A percentile compares a stretch with the other conserved stretches of the same genome.
phyloP scores from a whole-genome alignment of 2,329 filamentous ascomycete species.

The Fusarium kyushuense region DNA sequence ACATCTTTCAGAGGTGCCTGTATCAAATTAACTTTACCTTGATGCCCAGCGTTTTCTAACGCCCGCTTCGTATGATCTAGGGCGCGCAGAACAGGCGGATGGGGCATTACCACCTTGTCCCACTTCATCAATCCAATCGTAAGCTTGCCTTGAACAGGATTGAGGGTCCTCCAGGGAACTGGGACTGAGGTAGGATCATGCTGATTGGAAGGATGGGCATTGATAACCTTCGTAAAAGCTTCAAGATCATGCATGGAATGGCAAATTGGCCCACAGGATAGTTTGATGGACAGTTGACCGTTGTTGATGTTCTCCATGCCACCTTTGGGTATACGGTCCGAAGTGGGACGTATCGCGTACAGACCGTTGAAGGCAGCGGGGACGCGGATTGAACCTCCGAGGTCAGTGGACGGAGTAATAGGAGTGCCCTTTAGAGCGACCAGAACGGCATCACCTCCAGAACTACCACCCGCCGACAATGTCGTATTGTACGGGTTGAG shows the following conservation, averaged over 20 bases:
- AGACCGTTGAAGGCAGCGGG: conserved; percentile 50
- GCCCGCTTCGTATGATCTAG: conserved; percentile 3
- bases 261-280: conserved; percentile 57
- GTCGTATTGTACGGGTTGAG: conserved; percentile 70
- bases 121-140: conserved; percentile 13
- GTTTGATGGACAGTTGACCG: conserved; percentile 49
- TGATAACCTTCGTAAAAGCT: conserved; percentile 13
- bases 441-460: conserved; percentile 63
- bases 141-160: neutral
- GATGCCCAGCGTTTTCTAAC: conserved; percentile 11
- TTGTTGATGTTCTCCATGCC: conserved; percentile 20
- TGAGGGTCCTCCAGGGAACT: conserved; percentile 7
- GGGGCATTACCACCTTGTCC: conserved; percentile 23
- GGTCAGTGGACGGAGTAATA: conserved; percentile 51
- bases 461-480: conserved; percentile 70
- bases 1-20: no score
- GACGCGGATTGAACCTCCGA: conserved; percentile 50
- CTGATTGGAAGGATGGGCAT: neutral
- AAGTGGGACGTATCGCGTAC: conserved; percentile 38
- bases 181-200: conserved; percentile 4
- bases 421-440: conserved; percentile 51
- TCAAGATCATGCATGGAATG: conserved; percentile 13
- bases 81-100: conserved; percentile 16
- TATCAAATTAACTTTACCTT: neutral
- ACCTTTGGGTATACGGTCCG: conserved; percentile 31